Evolutionary conservation across 140 eudicot species (phyloP).

Genomic region (Senecio squalidus): DNA sequence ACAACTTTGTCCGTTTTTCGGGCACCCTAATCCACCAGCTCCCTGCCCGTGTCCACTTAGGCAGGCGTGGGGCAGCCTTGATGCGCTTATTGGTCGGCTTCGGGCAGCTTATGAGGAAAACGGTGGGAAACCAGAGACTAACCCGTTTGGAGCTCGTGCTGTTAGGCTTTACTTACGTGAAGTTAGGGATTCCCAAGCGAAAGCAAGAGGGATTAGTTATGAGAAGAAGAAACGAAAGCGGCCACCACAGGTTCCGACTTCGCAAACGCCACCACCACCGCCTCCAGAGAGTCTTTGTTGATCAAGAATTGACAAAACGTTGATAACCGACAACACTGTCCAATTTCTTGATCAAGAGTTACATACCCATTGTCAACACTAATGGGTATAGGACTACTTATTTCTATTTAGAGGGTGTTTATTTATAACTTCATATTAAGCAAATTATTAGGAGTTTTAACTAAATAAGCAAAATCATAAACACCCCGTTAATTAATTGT

Average conservation of each 20-base stretch:
- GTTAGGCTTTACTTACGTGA: constrained; percentile 53
- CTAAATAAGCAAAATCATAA: too few species aligned
- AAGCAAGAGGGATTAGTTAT: constrained; percentile 49
- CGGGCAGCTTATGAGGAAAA: constrained; percentile 62
- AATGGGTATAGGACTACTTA: too few species aligned
- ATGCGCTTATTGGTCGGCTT: constrained; percentile 59
- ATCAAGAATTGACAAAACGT: too few species aligned
- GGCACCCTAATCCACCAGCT: constrained; percentile 60
- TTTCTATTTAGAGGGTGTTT: too few species aligned
- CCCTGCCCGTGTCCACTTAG: constrained; percentile 61
- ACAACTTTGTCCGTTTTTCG: constrained; percentile 51
- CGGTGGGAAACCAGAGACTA: constrained; percentile 52
- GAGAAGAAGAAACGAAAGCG: constrained; percentile 42
- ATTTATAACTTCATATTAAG: too few species aligned
- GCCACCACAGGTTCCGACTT: constrained; percentile 27
- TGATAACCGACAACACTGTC: too few species aligned
- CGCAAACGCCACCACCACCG: constrained; percentile 7
- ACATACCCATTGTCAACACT: too few species aligned
- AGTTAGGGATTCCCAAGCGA: constrained; percentile 54
- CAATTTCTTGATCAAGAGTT: too few species aligned
- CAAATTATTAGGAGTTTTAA: too few species aligned
- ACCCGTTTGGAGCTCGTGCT: constrained; percentile 57
- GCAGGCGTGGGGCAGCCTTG: constrained; percentile 75
- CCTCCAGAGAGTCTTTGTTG: constrained; percentile 21
- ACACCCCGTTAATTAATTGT: too few species aligned